Evolutionary conservation across 1,284 basidiomycete genomes (phyloP).

Genomic region (Puccinia sorghi): DNA sequence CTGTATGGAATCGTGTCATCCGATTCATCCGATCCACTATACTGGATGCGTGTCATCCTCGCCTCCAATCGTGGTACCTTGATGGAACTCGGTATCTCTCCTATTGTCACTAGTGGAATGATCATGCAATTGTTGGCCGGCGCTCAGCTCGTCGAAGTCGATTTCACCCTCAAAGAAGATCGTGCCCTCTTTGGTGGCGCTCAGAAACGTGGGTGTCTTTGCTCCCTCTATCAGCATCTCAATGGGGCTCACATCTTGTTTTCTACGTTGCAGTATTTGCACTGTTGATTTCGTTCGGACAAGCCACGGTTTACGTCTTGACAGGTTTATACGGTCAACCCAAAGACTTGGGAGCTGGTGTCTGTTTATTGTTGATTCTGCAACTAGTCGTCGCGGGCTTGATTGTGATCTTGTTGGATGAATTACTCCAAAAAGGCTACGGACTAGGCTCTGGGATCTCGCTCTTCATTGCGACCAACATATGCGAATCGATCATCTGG

Average conservation of each 20-base stretch:
- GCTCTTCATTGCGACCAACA: slow-evolving; percentile 98
- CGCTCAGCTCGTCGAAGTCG: slow-evolving; percentile 95
- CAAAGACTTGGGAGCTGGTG: slow-evolving; percentile 88
- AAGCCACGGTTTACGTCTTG: slow-evolving; percentile 94
- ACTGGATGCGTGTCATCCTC: slow-evolving; percentile 99
- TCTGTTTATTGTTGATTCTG: slow-evolving; percentile 89
- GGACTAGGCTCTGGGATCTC: slow-evolving; percentile 98
- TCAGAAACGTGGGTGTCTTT: slow-evolving; percentile 78
- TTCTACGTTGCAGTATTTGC: slow-evolving; percentile 74
- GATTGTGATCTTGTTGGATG: slow-evolving; percentile 96
- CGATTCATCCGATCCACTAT: slow-evolving; percentile 94
- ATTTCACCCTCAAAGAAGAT: slow-evolving; percentile 96
- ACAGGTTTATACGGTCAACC: slow-evolving; percentile 96
- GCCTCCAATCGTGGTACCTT: slow-evolving; percentile 97
- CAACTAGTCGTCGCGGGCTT: slow-evolving; percentile 91
- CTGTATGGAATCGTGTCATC: slow-evolving; percentile 98
- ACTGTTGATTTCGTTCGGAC: slow-evolving; percentile 91
- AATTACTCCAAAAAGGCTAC: slow-evolving; percentile 97
- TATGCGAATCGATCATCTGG: slow-evolving; percentile 99
- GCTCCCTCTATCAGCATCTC: background rate
- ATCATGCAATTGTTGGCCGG: slow-evolving; percentile 99
- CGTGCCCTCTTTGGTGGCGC: slow-evolving; percentile 92
- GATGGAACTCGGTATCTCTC: slow-evolving; percentile 98
- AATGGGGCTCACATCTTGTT: slow-evolving; percentile 22
- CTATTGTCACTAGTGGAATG: slow-evolving; percentile 97